A percentile compares a stretch with the other conserved stretches of the same genome.
phyloP scores from a whole-genome alignment of 805 yeast genomes.

The Ogataea zsoltii region DNA sequence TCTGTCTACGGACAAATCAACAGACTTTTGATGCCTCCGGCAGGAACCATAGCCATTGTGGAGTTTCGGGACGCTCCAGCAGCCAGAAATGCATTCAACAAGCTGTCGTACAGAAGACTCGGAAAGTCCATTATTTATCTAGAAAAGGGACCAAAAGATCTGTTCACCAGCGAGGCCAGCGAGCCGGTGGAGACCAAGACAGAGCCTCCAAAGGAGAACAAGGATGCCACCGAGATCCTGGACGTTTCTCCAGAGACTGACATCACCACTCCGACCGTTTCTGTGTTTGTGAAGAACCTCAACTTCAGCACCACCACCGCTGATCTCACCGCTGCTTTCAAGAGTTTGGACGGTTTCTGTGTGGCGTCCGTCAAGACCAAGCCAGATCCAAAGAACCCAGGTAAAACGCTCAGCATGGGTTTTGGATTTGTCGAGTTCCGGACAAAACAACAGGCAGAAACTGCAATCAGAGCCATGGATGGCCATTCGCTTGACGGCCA shows the following conservation, averaged over 20 bases:
- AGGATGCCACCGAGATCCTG: conserved; percentile 34
- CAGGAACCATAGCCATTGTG: conserved; percentile 93
- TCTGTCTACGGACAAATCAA: conserved; percentile 75
- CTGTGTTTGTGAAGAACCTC: conserved; percentile 88
- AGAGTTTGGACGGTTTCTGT: conserved; percentile 73
- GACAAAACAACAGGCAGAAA: conserved; percentile 73
- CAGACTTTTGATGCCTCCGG: conserved; percentile 89
- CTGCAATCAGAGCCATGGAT: conserved; percentile 72
- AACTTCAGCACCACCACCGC: conserved; percentile 74
- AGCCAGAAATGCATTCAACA: conserved; percentile 87
- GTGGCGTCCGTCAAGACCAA: conserved; percentile 82
- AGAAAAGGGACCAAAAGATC: conserved; percentile 89
- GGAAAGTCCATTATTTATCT: conserved; percentile 84
- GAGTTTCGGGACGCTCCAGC: conserved; percentile 81
- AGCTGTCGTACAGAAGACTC: conserved; percentile 82
- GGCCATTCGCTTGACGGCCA: conserved; percentile 86
- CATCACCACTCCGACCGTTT: conserved; percentile 71
- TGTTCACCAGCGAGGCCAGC: conserved; percentile 57
- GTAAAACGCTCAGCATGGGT: conserved; percentile 86
- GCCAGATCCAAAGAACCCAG: conserved; percentile 76
- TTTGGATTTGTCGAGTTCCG: conserved; percentile 94
- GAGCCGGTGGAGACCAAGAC: conserved; percentile 24
- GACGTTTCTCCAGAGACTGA: conserved; percentile 28
- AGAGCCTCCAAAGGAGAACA: conserved; percentile 30
- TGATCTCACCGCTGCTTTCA: conserved; percentile 61